Base-by-base conservation (phyloP, 2,329 filamentous ascomycete species). In the Arachnopeziza araneosa region DNA sequence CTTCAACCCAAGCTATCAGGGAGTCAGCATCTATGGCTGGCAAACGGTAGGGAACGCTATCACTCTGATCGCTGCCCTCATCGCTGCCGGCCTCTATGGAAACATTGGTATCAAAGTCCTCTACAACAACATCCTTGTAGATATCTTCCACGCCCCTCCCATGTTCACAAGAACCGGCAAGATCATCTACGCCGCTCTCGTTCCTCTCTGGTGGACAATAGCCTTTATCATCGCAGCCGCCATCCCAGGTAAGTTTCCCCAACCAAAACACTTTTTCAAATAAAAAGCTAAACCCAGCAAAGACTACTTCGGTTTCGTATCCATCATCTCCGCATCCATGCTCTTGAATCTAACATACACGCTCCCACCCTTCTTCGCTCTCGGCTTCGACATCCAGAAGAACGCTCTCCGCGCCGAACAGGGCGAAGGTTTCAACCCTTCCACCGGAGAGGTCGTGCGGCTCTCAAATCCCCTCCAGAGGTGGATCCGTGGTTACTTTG, bases 191-290 rank as follows among this genome's bases (percentile, higher is more conserved):
- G 75, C 75, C 7, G 70, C 59, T 30, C 65, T 84, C 2, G 78
- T 83, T 1, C 83, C 82, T 0, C 64, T 83, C 4, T 86, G 84
- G 72, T 86, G 83, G 83, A 70, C 70, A 9, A 61, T 82, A 7
- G 83, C 83, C 2, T 86, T 84, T 64, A 67, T 83, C 24, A 70
- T 86, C 55, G 79, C 77, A 1, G 79, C 79, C 6, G 78, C 79
- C 0, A 79, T 86, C 51, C 78, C 78, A 0, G 26, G 26, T 30
- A 30, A 30, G 26, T 5, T 30, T 5, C 26, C 26, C 4, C 26
- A 5, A 30, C 26, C 9, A 30, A 30, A 9, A 30, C 26, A 30
- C 26, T 9, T 5, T 30, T n/a, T n/a, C n/a, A n/a, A 30, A 30
- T 4, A 5, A 30, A 30, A 30, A 5, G 26, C 26, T 30, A 30